Base-by-base conservation (phyloP, 2,329 filamentous ascomycete genomes). In the Exophiala sideris region DNA sequence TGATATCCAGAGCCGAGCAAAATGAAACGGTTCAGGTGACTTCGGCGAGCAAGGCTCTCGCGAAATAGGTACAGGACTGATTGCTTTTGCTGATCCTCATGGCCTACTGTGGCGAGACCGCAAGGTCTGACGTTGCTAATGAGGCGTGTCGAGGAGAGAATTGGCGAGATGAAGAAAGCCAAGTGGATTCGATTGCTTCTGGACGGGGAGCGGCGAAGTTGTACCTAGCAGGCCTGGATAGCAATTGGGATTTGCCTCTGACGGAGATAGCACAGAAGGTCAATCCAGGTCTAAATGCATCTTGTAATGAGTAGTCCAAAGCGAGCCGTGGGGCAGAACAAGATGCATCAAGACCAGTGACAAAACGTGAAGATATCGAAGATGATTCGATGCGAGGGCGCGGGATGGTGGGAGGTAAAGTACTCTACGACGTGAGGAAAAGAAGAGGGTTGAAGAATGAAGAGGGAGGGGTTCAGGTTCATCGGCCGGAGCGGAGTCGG, bases 11-110 rank as follows among this genome's bases (percentile, higher is more conserved):
- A 29, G 36, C 38, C 48, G 41, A 32, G 42, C 48, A 52, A 52
- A 55, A 48, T 45, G 45, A 38, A 21, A 32, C 40, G 16, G 57
- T 58, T 56, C 57, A 59, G 57, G 57, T 62, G 59, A 59, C 52
- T 55, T 54, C 41, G 45, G 54, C 44, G 47, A 29, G 44, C 44
- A 54, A 54, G 48, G 54, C 50, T 56, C 45, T 45, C 21, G 56
- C 24, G 12, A 36, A 46, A 47, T 40, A 50, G 39, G 46, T 29
- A 45, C 45, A 57, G 40, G 52, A 24, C 32, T 44, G 48, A 59
- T 62, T 58, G 57, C 57, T 62, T 62, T 50, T 62, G 57, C 50
- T 56, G 54, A 55, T 60, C 49, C 47, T 56, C 54, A 60, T 55
- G 52, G 52, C 54, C 57, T 44, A 41, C 39, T 45, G 57, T 60